Conservation (phyloP, 2,329 filamentous ascomycete genomes). For the Aspergillus neotritici region DNA sequence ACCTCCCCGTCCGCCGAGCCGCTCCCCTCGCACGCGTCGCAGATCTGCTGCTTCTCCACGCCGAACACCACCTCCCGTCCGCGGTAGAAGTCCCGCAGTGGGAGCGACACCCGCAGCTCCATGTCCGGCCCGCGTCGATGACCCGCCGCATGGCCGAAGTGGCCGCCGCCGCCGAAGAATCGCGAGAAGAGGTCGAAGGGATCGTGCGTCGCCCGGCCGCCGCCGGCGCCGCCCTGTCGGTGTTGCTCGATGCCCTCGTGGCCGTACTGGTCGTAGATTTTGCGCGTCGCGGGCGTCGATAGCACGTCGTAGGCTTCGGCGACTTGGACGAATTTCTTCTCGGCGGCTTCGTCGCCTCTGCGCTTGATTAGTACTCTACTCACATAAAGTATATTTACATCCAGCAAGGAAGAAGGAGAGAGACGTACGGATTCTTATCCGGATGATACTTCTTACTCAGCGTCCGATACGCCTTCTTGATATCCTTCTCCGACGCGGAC, state of each 20-base stretch:
- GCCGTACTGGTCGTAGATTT: constrained; percentile 90
- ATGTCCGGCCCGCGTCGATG: constrained; percentile 81
- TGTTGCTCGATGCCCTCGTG: constrained; percentile 85
- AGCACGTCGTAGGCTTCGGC: constrained; percentile 94
- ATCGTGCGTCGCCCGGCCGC: constrained; percentile 57
- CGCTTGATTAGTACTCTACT: constrained; percentile 1
- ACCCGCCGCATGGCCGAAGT: constrained; percentile 66
- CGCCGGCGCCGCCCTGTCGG: constrained; percentile 61
- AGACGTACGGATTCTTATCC: constrained; percentile 88
- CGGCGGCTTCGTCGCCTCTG: constrained; percentile 71
- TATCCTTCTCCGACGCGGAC: constrained; percentile 74
- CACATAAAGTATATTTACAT: neutral
- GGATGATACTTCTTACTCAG: constrained; percentile 95
- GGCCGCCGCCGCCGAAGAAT: constrained; percentile 90
- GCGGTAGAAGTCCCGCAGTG: constrained; percentile 87
- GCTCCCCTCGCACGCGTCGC: constrained; percentile 80
- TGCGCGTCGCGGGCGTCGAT: constrained; percentile 69
- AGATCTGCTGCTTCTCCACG: constrained; percentile 92
- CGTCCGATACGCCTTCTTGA: constrained; percentile 88
- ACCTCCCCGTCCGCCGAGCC: constrained; percentile 78
- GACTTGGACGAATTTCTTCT: constrained; percentile 88
- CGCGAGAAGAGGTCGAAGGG: constrained; percentile 94
- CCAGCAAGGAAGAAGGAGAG: constrained; percentile 1
- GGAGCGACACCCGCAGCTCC: constrained; percentile 74
- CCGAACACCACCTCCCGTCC: constrained; percentile 80